Base-by-base conservation (phyloP, 805 yeast species). In the Priceomyces medius region DNA sequence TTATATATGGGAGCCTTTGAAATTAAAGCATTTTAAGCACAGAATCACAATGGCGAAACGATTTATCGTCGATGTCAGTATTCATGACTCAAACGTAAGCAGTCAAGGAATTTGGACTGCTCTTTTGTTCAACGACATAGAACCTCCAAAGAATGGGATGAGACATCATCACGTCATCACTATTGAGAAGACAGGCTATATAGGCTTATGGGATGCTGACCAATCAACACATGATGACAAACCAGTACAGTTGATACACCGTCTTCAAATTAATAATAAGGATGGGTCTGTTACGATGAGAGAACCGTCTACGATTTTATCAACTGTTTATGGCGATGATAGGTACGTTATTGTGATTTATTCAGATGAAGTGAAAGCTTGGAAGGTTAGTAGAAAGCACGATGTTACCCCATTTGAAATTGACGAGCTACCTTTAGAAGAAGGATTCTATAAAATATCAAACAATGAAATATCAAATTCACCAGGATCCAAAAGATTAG, bases 181-280 rank as follows among this genome's bases (percentile, higher is more conserved):
- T 3, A 41, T 54, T n/a, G 72, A 68, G 31, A 58, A 56, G 28
- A 51, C 56, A 4, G 66, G 70, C 3, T 48, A 43, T 32, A 45
- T 88, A 9, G 68, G 79, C 9, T 64, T 85, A 4, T 87, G 88
- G 87, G 78, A 82, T 43, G 79, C 89, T 40, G 55, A 64, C 36
- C 64, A 69, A 7, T 51, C 56, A 3, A 18, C 35, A 3, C 44
- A 50, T 40, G 64, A 64, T 42, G 64, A 63, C 35, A 47, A 51
- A 37, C 58, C 61, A n/a, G 72, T 62, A 0, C 53, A 44, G 1
- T 46, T 65, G 34, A 26, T 63, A 2, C 33, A 36, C 8, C 35
- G 59, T 19, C 16, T 52, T n/a, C 42, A 45, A 17, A 47, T 60
- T 3, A 21, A 32, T 10, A 48, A 45, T 20, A 23, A 38, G 5